These are phyloP conservation scores for Cruciata laevipes DNA, from an alignment of 257 asterid genomes.

Conservation along the genomic window DNA sequence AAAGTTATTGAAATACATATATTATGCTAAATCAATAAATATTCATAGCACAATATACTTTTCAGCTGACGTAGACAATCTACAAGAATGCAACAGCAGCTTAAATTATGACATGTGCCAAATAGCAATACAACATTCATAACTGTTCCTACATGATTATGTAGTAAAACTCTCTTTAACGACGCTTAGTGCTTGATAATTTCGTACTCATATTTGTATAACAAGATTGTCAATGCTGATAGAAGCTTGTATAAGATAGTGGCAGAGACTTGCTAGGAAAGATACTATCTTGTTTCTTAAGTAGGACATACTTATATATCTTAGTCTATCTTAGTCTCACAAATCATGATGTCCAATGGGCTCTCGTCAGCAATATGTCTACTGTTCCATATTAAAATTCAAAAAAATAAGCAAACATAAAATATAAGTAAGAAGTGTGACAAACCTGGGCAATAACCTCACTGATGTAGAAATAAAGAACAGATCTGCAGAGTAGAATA, in stretches of 20 bases:
- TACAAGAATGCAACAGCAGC: neutral
- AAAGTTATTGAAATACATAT: neutral
- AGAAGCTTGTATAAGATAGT: neutral
- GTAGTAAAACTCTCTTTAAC: neutral
- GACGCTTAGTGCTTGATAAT: no score
- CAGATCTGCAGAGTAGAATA: slow-evolving; percentile 47
- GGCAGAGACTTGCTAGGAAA: neutral
- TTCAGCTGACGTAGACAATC: neutral
- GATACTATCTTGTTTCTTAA: neutral
- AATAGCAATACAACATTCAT: neutral
- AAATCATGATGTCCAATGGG: slow-evolving; percentile 2
- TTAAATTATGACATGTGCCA: neutral
- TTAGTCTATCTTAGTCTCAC: neutral
- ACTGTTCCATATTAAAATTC: neutral
- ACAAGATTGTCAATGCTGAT: neutral
- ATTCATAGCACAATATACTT: neutral
- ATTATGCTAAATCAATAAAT: neutral
- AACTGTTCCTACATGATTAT: neutral
- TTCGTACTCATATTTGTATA: no score
- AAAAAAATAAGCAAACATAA: neutral
- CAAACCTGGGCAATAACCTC: slow-evolving; percentile 80
- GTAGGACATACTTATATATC: neutral
- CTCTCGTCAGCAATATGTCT: neutral
- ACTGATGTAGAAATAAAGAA: slow-evolving; percentile 55
- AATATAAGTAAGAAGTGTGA: slow-evolving; percentile 13